Evolutionary conservation across 2,329 filamentous ascomycete species (phyloP).

Genomic region (Sporothrix protearum): DNA sequence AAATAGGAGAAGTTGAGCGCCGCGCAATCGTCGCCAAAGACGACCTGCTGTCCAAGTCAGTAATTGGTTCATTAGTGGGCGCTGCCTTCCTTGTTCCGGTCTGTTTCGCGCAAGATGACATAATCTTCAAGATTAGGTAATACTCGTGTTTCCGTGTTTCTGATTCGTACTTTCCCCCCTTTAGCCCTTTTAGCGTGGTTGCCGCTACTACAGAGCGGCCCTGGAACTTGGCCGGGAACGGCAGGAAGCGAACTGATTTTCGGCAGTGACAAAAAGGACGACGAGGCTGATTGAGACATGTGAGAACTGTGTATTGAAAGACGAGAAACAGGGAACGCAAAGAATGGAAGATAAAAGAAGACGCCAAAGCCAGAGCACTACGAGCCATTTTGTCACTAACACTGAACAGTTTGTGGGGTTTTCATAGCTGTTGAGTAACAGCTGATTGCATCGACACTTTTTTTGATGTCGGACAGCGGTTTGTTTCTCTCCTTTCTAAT

Average conservation of each 20-base stretch:
- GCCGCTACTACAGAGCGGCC: not conserved
- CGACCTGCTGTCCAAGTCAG: too few relatives aligned
- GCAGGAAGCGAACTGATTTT: not conserved
- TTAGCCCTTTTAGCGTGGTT: not conserved
- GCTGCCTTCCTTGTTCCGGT: not conserved
- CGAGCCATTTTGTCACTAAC: too few relatives aligned
- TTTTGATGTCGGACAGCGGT: not conserved
- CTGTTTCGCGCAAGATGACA: slow-evolving; percentile 4
- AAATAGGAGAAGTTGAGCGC: slow-evolving; percentile 13
- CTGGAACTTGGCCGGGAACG: not conserved
- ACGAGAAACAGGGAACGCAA: not conserved
- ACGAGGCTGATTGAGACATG: slow-evolving; percentile 4
- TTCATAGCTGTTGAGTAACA: not conserved
- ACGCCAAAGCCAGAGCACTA: not conserved
- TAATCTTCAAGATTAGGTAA: slow-evolving; percentile 12
- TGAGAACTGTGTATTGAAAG: not conserved
- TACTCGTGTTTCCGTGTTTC: not conserved
- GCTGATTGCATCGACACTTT: not conserved
- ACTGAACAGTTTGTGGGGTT: not conserved
- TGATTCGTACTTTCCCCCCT: not conserved
- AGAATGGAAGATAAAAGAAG: not conserved
- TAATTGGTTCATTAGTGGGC: not conserved
- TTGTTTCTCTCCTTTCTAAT: not conserved
- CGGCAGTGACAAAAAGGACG: not conserved
- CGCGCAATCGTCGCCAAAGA: slow-evolving; percentile 5